Evolutionary conservation across 2,329 filamentous ascomycete species (phyloP), one percentile per base, ranked within the genome.

Genomic region (Cercospora berteroae): DNA sequence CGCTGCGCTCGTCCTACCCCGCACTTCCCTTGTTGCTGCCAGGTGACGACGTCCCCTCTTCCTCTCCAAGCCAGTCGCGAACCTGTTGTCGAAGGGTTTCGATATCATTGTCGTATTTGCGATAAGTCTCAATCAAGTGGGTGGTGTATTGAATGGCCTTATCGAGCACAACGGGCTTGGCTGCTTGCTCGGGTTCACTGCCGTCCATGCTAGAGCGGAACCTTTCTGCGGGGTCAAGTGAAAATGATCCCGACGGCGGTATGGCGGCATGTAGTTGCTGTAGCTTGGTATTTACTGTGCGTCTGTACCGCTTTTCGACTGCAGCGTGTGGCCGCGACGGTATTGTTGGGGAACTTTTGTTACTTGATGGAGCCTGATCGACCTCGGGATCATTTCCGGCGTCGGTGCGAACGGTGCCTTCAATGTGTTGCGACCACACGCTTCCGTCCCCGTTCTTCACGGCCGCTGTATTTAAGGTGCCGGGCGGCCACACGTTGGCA

Each of bases 131-230:
- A 18, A 68, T 59, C n/a, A 70, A 57, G 56, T 70, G 69, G 5
- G 65, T 64, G 9, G 67, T 63, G 50, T 70, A 70, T 52, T 70
- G 69, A 31, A 70, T 70, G 9, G 69, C 69, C 57, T 68, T 70
- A 61, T 70, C 69, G 31, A 70, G 69, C 1, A 70, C 64, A n/a
- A 62, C 66, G 25, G 68, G 68, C 29, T 70, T 70, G 18, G 68
- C 66, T 27, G 68, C 68, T 56, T 66, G 66, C 27, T 70, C 68
- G 7, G 50, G 55, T 23, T 58, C 57, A n/a, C 29, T 44, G 10
- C 48, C 56, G 25, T 64, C 57, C 50, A 33, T 42, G 33, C 61
- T 64, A 8, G 61, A 64, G 20, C 61, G 48, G 25, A 55, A 25
- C 36, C 61, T 64, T n/a, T 60, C 63, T 12, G 56, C 20, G 18